Evolutionary conservation across 768 basidiomycete genomes (phyloP).

Genomic region (Hygrophoropsis aurantiaca): DNA sequence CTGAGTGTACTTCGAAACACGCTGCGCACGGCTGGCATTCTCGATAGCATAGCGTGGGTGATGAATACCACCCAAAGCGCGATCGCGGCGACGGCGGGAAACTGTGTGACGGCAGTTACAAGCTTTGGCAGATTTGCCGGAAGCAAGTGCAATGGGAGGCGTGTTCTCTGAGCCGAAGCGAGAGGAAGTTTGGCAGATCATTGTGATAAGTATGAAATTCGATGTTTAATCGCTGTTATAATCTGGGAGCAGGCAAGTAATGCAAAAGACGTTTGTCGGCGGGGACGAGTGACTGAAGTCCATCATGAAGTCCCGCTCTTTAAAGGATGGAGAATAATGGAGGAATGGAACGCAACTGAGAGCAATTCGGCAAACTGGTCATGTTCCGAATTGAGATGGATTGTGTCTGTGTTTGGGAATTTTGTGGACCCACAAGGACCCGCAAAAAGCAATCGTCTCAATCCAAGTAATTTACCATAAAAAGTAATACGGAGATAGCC

Average conservation of each 20-base stretch:
- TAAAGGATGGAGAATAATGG: slow-evolving; percentile 22
- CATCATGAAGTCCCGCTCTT: slow-evolving; percentile 12
- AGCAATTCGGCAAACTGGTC: neutral
- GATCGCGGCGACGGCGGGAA: slow-evolving; percentile 41
- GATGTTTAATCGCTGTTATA: no score
- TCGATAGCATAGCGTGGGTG: slow-evolving; percentile 34
- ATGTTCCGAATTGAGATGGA: no score
- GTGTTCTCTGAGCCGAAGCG: slow-evolving; percentile 32
- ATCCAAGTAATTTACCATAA: no score
- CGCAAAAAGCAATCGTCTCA: slow-evolving; percentile 24
- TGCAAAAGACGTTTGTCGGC: slow-evolving; percentile 2
- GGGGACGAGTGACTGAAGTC: slow-evolving; percentile 4
- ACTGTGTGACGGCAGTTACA: slow-evolving; percentile 22
- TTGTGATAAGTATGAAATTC: slow-evolving; percentile 11
- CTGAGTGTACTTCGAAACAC: slow-evolving; percentile 13
- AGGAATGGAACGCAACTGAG: slow-evolving; percentile 11
- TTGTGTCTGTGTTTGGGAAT: slow-evolving; percentile 20
- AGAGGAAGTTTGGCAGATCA: slow-evolving; percentile 29
- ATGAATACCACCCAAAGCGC: slow-evolving; percentile 25
- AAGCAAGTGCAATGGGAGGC: slow-evolving; percentile 19
- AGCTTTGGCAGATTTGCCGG: slow-evolving; percentile 9
- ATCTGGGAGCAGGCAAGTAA: no score
- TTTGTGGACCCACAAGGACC: slow-evolving; percentile 28
- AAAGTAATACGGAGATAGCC: no score
- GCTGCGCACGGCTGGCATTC: slow-evolving; percentile 36